Evolutionary conservation across 768 basidiomycete species (phyloP).

Genomic region (Pisolithus albus): DNA sequence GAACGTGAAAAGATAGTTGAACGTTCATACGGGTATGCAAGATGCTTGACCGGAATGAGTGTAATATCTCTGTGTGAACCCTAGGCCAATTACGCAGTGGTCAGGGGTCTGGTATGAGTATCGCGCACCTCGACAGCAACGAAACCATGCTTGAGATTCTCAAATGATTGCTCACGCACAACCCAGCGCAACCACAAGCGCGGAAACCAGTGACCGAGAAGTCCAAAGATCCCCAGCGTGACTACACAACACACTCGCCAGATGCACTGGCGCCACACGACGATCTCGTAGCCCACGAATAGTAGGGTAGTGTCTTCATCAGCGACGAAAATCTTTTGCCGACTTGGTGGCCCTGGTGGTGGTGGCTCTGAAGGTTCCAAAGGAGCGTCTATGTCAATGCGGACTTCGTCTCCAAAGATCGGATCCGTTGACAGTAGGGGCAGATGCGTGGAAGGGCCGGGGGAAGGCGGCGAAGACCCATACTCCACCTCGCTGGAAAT

Average conservation of each 20-base stretch:
- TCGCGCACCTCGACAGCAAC: conserved; percentile 82
- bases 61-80: conserved; percentile 79
- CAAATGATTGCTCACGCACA: conserved; percentile 77
- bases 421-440: conserved; percentile 71
- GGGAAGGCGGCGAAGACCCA: conserved; percentile 65
- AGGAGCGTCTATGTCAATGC: conserved; percentile 72
- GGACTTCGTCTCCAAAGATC: conserved; percentile 75
- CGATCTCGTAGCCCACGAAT: conserved; percentile 77
- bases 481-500: conserved; percentile 59
- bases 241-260: conserved; percentile 70
- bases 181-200: conserved; percentile 86
- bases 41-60: conserved; percentile 59
- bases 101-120: background rate
- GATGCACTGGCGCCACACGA: conserved; percentile 50
- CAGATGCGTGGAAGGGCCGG: conserved; percentile 39
- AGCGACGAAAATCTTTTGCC: conserved; percentile 77
- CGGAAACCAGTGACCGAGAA: conserved; percentile 93
- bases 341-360: conserved; percentile 73
- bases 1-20: conserved; percentile 67
- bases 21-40: conserved; percentile 71
- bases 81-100: conserved; percentile 38
- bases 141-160: conserved; percentile 59
- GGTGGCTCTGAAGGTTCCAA: conserved; percentile 61
- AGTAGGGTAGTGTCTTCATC: conserved; percentile 89
- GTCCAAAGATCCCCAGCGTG: conserved; percentile 63